Conservation (phyloP, 208 protist genomes). For the Crithidia expoeki region DNA sequence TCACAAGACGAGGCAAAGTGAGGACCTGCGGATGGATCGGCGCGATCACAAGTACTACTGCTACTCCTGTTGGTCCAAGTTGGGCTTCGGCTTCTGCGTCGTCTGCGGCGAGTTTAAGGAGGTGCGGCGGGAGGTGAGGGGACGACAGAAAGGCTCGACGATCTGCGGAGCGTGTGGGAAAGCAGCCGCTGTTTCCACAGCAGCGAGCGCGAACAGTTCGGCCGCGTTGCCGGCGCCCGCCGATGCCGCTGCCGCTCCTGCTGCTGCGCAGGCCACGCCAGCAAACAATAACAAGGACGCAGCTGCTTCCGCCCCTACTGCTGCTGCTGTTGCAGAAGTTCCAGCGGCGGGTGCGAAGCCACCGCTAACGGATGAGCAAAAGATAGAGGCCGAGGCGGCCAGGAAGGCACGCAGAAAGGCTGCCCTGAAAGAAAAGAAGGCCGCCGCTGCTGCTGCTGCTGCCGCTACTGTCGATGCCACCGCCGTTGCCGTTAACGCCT, state of each 20-base stretch:
- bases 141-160: slow-evolving; percentile 50
- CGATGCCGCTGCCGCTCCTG: background rate
- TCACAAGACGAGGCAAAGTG: slow-evolving; percentile 43
- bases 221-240: slow-evolving; percentile 20
- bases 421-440: slow-evolving; percentile 16
- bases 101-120: slow-evolving; percentile 72
- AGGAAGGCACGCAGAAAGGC: slow-evolving; percentile 15
- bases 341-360: background rate
- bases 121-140: slow-evolving; percentile 47
- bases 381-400: slow-evolving; percentile 4
- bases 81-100: slow-evolving; percentile 67
- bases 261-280: background rate
- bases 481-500: too few species aligned
- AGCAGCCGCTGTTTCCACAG: slow-evolving; percentile 5
- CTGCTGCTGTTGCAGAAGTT: background rate
- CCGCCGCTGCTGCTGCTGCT: background rate
- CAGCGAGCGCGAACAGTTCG: slow-evolving; percentile 12
- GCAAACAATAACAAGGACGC: background rate
- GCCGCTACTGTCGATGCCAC: too few species aligned
- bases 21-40: slow-evolving; percentile 71
- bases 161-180: slow-evolving; percentile 32
- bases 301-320: background rate
- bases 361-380: slow-evolving; percentile 13
- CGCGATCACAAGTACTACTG: slow-evolving; percentile 68
- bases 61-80: slow-evolving; percentile 76